Evolutionary conservation across 2,329 filamentous ascomycete species (phyloP).

Genomic region (Xylaria sp.): DNA sequence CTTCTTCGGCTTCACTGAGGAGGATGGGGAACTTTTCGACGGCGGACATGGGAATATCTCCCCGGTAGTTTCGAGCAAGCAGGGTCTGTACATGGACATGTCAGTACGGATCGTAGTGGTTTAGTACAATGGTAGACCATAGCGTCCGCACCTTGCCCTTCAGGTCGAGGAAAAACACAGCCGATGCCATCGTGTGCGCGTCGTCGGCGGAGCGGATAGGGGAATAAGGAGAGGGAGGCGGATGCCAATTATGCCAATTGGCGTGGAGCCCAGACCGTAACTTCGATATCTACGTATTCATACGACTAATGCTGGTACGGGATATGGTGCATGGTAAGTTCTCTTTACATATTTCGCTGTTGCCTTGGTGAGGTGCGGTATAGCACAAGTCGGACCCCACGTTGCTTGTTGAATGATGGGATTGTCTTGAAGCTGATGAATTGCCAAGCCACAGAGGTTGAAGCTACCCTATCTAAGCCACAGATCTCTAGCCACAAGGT

Average conservation of each 20-base stretch:
- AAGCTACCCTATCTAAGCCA: background rate
- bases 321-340: conserved; percentile 23
- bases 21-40: conserved; percentile 98
- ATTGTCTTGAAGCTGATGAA: conserved; percentile 15
- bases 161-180: conserved; percentile 97
- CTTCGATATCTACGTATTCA: conserved; percentile 34
- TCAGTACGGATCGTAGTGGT: conserved; percentile 13
- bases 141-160: conserved; percentile 91
- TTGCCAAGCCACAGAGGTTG: conserved; percentile 34
- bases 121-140: background rate
- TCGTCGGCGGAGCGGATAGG: conserved; percentile 42
- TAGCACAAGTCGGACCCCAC: conserved; percentile 38
- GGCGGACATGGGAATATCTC: conserved; percentile 98
- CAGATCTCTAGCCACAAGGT: conserved; percentile 1
- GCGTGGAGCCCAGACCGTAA: conserved; percentile 46
- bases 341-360: conserved; percentile 21
- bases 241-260: conserved; percentile 49
- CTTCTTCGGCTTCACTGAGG: conserved; percentile 98
- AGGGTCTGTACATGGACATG: conserved; percentile 76
- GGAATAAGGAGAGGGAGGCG: conserved; percentile 40
- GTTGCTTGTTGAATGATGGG: conserved; percentile 29
- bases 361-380: conserved; percentile 26
- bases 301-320: conserved; percentile 21
- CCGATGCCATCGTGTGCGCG: conserved; percentile 82
- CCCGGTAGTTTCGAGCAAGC: conserved; percentile 96